Conservation (phyloP, 2,329 filamentous ascomycete genomes). For the Stagonosporopsis tanaceti region DNA sequence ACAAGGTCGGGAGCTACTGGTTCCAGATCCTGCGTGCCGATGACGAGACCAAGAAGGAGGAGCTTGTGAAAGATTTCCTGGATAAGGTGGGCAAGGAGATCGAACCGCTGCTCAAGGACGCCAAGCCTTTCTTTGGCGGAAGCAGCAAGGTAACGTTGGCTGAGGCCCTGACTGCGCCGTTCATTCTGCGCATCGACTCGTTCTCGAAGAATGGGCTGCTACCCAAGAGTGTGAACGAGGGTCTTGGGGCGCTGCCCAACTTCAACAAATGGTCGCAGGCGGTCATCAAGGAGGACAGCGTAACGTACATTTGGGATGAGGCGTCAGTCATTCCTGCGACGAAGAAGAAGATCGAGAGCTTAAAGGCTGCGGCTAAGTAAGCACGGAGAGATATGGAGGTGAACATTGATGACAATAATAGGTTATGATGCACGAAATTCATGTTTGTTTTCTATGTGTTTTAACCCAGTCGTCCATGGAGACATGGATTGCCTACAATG, state of each 20-base stretch:
- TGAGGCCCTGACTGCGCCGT: constrained; percentile 74
- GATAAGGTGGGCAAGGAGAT: constrained; percentile 71
- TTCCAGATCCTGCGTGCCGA: constrained; percentile 58
- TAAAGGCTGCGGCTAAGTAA: constrained; percentile 36
- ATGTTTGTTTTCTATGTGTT: neutral
- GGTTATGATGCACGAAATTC: neutral
- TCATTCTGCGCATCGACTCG: constrained; percentile 68
- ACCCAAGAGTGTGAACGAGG: constrained; percentile 58
- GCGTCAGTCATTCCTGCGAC: constrained; percentile 29
- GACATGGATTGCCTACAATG: neutral
- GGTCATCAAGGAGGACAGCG: constrained; percentile 69
- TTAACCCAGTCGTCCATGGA: neutral
- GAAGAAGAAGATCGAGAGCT: constrained; percentile 32
- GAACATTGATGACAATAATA: neutral
- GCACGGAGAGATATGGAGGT: neutral
- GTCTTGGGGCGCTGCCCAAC: constrained; percentile 66
- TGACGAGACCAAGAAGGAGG: constrained; percentile 58
- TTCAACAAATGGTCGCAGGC: constrained; percentile 73
- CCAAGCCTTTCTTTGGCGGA: constrained; percentile 56
- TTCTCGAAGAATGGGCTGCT: constrained; percentile 64
- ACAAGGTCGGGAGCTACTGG: constrained; percentile 64
- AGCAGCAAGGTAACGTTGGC: constrained; percentile 69
- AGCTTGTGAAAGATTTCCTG: constrained; percentile 61
- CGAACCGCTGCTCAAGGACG: constrained; percentile 70
- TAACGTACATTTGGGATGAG: constrained; percentile 57